Evolutionary conservation across 345 rosid genomes (phyloP).

Genomic region (Pistacia vera): DNA sequence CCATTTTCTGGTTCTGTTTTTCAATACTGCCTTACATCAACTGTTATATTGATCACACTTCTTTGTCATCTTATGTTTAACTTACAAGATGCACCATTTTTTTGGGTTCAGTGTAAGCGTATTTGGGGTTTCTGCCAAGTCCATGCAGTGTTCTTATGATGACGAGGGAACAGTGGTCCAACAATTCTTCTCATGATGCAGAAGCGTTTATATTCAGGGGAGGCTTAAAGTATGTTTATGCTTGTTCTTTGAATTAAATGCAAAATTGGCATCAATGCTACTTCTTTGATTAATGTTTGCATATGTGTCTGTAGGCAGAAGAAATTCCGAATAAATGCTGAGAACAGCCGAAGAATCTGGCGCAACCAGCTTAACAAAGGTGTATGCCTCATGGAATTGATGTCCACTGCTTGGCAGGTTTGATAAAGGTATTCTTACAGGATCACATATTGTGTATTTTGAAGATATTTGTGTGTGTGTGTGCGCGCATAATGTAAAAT

Average conservation of each 20-base stretch:
- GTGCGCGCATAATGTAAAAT: no score
- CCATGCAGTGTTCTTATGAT: conserved; percentile 93
- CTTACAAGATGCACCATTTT: not conserved
- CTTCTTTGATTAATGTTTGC: conserved; percentile 12
- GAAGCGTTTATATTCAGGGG: conserved; percentile 70
- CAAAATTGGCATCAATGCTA: not conserved
- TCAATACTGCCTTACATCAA: not conserved
- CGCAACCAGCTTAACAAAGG: conserved; percentile 77
- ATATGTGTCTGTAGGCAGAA: conserved; percentile 68
- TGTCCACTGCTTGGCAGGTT: conserved; percentile 89
- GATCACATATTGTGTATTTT: not conserved
- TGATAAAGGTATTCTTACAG: conserved; percentile 63
- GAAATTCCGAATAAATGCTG: conserved; percentile 90
- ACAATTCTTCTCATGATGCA: conserved; percentile 94
- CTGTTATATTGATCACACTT: not conserved
- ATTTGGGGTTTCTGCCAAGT: conserved; percentile 87
- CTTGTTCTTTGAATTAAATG: conserved; percentile 5
- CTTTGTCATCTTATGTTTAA: conserved; percentile 9
- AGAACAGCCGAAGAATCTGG: conserved; percentile 70
- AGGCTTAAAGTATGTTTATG: conserved; percentile 68
- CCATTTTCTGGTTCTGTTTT: not conserved
- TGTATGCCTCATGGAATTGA: conserved; percentile 74
- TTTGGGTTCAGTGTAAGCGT: conserved; percentile 61
- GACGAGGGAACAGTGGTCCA: conserved; percentile 85
- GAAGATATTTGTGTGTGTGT: no score